Base-by-base conservation (phyloP, 768 basidiomycete genomes). In the Obba rivulosa region DNA sequence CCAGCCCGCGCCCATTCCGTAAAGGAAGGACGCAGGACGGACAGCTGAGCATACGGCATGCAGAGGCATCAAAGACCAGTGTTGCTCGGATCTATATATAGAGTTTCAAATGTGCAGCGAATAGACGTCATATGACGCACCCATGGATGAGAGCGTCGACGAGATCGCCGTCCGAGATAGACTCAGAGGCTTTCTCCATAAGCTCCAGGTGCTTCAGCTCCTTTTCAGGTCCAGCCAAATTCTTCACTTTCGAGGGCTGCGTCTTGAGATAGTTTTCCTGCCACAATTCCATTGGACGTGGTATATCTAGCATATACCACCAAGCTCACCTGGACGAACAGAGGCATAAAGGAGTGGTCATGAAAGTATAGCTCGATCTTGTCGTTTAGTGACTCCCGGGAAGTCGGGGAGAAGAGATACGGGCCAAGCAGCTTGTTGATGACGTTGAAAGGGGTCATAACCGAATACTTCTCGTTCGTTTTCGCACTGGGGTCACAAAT, bases 301-400 rank as follows among this genome's bases (percentile, higher is more conserved):
- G 3, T 21, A n/a, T 20, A 1, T 17, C 31, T 14, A 24, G 8
- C 23, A 43, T 24, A 7, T 21, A 13, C 4, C 10, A 44, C 31
- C 20, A 22, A 16, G 39, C 65, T n/a, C 38, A 91, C 92, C 76
- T 96, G 92, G 40, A 98, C 87, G 66, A 99, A 98, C 25, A 99
- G 67, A 0, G 96, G 96, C 41, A 98, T 79, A 57, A 97, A 92
- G 1, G 87, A 81, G 62, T 92, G 89, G 59, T 99, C 96, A 50
- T 96, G 92, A 69, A 97, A 99, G 66, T 98, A 99, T 51, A 90
- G 65, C 45, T 97, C 95, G 73, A 95, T 89, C 71, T 97, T 97
- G 54, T 97, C 92, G 24, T 78, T 81, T 2, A 98, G 71, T 0
- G 89, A 83, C 63, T 92, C 83, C 43, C 87, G 79, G 22, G 85